Evolutionary conservation across 257 asterid species (phyloP), one percentile per base, ranked within the genome.

Genomic region (Buddleja alternifolia): DNA sequence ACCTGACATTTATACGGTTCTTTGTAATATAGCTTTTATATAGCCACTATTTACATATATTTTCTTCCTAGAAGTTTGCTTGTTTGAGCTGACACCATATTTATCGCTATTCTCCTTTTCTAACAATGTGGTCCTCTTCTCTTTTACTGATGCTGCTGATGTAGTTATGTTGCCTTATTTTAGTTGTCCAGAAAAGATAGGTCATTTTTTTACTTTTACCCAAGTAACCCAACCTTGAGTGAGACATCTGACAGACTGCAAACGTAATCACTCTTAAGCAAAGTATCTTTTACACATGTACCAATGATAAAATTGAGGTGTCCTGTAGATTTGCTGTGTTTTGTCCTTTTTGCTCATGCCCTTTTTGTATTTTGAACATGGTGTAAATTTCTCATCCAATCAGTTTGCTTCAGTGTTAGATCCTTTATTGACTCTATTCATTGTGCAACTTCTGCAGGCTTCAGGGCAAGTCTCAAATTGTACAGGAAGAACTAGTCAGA

Each of bases 381-480:
- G 29, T 15, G 47, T 45, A 34, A 0, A 47, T 47, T 53, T 44
- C 64, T 36, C 46, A 20, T 41, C 65, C 39, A 53, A 64, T 72
- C 50, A 48, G 73, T 51, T 56, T 63, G 21, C 59, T 67, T 23
- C 44, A 23, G 42, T 53, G 17, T 21, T n/a, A 40, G 67, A 56
- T 37, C 69, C 50, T 61, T n/a, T 53, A 14, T 39, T 66, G 67
- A 57, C 71, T 66, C 14, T 40, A 16, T 12, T 41, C 17, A 32
- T 79, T 51, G 24, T 72, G 8, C 32, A 48, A 34, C 46, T 66
- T 14, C 69, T 77, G 80, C 84, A 94, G 99, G 78, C 97, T 94
- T 72, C 99, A 94, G 74, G 96, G 97, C 2, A 94, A 91, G 81
- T 89, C 99, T 67, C 97, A 91, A 75, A 53, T 91, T 20, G 97